These are phyloP conservation scores for Aotearoamyces nothofagi DNA, from an alignment of 2,329 filamentous ascomycete species.

Conservation along the genomic window DNA sequence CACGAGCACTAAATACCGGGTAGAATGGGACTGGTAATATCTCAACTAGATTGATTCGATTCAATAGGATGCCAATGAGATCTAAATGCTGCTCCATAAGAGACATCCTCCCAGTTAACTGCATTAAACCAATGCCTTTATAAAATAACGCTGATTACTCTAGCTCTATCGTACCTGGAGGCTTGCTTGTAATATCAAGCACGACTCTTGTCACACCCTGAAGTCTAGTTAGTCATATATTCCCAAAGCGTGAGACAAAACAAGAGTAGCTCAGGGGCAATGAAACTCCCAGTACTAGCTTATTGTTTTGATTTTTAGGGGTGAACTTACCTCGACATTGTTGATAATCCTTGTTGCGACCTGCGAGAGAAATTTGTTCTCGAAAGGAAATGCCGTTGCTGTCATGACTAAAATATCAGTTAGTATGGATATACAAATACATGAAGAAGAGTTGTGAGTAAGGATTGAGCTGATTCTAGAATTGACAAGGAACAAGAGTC, in stretches of 20 bases:
- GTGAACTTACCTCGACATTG: conserved; percentile 36
- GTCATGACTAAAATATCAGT: conserved; percentile 31
- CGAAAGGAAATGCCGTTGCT: conserved; percentile 27
- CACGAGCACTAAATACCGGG: too few species aligned
- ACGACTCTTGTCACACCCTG: conserved; percentile 52
- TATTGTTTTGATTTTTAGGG: neutral
- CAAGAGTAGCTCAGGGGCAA: neutral
- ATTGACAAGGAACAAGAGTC: conserved; percentile 1
- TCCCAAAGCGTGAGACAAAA: neutral
- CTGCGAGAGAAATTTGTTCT: conserved; percentile 46
- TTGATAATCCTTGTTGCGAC: conserved; percentile 59
- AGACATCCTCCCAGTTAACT: neutral
- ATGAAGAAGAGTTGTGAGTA: conserved; percentile 35
- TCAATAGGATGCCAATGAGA: neutral
- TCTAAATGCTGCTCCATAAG: neutral
- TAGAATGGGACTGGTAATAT: too few species aligned
- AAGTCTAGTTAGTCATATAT: conserved; percentile 7
- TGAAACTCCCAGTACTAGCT: neutral
- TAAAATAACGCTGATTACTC: conserved; percentile 37
- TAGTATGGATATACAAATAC: conserved; percentile 55
- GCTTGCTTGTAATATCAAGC: conserved; percentile 46
- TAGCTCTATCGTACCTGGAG: conserved; percentile 49
- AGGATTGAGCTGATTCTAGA: conserved; percentile 2
- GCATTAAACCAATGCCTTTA: neutral
- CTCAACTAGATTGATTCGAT: too few species aligned